Evolutionary conservation across 1,284 basidiomycete species (phyloP).

Genomic region (Austroboletus niveus): DNA sequence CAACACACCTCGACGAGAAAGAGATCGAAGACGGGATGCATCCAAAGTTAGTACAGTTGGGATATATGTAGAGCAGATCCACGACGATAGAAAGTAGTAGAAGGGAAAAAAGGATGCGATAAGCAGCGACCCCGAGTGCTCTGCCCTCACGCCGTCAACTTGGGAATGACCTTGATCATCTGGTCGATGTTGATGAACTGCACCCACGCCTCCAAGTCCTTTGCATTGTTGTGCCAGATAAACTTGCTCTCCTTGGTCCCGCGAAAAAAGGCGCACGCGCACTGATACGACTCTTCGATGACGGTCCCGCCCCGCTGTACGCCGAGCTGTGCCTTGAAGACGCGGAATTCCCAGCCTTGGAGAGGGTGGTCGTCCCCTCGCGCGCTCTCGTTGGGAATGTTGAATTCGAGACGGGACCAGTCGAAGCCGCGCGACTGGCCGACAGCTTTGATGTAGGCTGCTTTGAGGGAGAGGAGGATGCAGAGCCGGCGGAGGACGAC

Average conservation of each 20-base stretch:
- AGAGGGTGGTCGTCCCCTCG: slow-evolving; percentile 64
- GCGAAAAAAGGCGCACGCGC: slow-evolving; percentile 71
- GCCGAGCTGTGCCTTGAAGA: slow-evolving; percentile 70
- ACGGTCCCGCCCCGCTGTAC: slow-evolving; percentile 54
- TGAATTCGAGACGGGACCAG: slow-evolving; percentile 74
- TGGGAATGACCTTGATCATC: slow-evolving; percentile 72
- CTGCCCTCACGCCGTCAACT: slow-evolving; percentile 53
- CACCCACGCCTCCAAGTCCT: slow-evolving; percentile 71
- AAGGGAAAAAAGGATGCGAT: not conserved
- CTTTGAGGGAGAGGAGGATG: slow-evolving; percentile 72
- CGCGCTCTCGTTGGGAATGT: slow-evolving; percentile 60
- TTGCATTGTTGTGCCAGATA: slow-evolving; percentile 58
- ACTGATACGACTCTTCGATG: slow-evolving; percentile 68
- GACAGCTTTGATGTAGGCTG: slow-evolving; percentile 77
- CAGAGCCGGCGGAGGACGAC: slow-evolving; percentile 67
- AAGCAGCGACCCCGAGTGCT: not conserved
- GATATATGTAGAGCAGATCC: not conserved
- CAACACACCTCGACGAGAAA: no score
- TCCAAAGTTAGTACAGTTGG: not conserved
- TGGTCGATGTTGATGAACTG: slow-evolving; percentile 81
- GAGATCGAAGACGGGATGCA: no score
- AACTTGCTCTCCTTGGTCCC: slow-evolving; percentile 62
- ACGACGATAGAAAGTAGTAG: no score
- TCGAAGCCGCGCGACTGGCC: slow-evolving; percentile 78
- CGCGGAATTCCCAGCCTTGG: slow-evolving; percentile 78